A percentile compares a stretch with the other conserved stretches of the same genome.
phyloP scores from a whole-genome alignment of 23 red algal species.

The Gracilaria caudata region DNA sequence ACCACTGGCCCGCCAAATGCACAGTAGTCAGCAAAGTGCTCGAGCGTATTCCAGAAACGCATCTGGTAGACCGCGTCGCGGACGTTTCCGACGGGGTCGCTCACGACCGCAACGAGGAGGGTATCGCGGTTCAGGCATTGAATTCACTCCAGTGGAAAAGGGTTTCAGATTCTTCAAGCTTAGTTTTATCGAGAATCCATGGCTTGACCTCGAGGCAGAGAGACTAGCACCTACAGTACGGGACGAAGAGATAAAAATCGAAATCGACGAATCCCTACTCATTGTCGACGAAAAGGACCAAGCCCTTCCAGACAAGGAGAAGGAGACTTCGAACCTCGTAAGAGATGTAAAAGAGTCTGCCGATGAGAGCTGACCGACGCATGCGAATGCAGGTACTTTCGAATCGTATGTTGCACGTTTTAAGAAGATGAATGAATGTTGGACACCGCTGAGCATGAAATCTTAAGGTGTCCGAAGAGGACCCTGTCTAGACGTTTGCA shows the following conservation, averaged over 20 bases:
- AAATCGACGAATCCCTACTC: background rate
- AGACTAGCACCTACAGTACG: background rate
- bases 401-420: background rate
- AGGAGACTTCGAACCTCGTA: background rate
- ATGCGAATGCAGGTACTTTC: background rate
- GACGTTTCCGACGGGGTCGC: conserved; percentile 27
- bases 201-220: conserved; percentile 31
- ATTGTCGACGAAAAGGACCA: background rate
- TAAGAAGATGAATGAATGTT: background rate
- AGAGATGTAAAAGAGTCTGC: background rate
- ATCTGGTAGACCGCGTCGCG: conserved; percentile 12
- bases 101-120: conserved; percentile 21
- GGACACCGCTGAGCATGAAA: too few species aligned
- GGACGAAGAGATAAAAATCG: conserved; percentile 25
- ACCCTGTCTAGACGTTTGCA: too few species aligned
- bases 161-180: conserved; percentile 63
- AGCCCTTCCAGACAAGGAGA: background rate
- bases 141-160: conserved; percentile 56
- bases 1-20: conserved; percentile 26
- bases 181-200: conserved; percentile 66
- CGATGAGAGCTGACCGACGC: background rate
- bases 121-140: conserved; percentile 41
- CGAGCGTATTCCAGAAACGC: background rate
- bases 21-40: conserved; percentile 1
- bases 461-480: too few species aligned